Conservation (phyloP, 108 stramenopile genomes). For the Asterionellopsis glacialis region DNA sequence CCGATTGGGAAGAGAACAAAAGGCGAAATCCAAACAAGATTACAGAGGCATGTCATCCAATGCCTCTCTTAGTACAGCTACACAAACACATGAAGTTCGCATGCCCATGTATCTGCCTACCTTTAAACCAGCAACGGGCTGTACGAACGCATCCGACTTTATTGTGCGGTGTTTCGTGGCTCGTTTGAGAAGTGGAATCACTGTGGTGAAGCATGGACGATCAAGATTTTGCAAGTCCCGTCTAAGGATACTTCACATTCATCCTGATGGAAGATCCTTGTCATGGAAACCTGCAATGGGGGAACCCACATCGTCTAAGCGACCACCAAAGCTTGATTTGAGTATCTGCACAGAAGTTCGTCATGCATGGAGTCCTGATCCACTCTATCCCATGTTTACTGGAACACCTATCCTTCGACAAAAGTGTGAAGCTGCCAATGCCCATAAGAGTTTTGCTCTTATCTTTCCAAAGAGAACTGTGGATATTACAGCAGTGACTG, state of each 20-base stretch:
- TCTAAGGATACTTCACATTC: constrained; percentile 79
- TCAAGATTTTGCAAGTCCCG: constrained; percentile 87
- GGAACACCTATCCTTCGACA: constrained; percentile 83
- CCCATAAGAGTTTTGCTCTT: constrained; percentile 83
- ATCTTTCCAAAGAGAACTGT: constrained; percentile 85
- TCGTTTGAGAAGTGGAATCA: constrained; percentile 74
- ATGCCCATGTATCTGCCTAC: constrained; percentile 87
- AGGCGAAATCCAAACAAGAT: not conserved
- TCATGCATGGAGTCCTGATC: constrained; percentile 89
- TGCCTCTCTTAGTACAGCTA: constrained; percentile 72
- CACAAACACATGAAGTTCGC: constrained; percentile 82
- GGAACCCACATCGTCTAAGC: constrained; percentile 64
- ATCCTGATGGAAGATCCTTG: constrained; percentile 77
- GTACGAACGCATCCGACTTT: constrained; percentile 90
- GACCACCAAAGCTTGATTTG: constrained; percentile 83
- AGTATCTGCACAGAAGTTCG: constrained; percentile 79
- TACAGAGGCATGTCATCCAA: constrained; percentile 37
- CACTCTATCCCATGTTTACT: constrained; percentile 86
- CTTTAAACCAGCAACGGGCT: constrained; percentile 88
- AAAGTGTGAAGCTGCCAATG: constrained; percentile 89
- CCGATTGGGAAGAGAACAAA: constrained; percentile 9
- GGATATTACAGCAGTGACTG: constrained; percentile 87
- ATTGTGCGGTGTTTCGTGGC: constrained; percentile 91
- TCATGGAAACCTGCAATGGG: constrained; percentile 86
- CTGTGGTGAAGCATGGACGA: constrained; percentile 86